phyloP scores from a whole-genome alignment of 441 rosid genomes.

The Pelargonium fulgidum region DNA sequence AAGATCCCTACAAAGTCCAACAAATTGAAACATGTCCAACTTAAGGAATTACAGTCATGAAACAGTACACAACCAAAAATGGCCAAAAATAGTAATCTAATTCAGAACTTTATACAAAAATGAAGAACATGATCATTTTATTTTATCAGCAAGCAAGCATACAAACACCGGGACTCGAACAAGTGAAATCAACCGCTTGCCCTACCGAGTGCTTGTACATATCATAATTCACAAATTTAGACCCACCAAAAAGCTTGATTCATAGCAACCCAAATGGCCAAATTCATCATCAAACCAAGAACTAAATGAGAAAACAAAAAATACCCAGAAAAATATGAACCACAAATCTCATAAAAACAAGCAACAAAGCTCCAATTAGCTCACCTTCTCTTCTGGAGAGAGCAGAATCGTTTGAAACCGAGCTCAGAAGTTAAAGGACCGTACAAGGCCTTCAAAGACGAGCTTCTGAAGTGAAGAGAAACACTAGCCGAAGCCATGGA shows the following conservation, averaged over 20 bases:
- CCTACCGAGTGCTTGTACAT: no score
- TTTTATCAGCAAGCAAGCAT: no score
- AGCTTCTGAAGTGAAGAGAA: not conserved
- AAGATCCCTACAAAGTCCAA: not conserved
- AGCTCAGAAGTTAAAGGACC: not conserved
- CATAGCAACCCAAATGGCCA: not conserved
- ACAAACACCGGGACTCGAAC: no score
- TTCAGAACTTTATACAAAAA: not conserved
- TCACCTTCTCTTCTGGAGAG: slow-evolving; percentile 8
- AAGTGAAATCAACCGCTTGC: no score
- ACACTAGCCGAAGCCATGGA: slow-evolving; percentile 5
- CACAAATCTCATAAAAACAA: not conserved
- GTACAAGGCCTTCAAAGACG: not conserved
- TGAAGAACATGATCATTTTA: not conserved
- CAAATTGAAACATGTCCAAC: not conserved
- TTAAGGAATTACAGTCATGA: not conserved
- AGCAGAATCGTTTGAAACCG: not conserved
- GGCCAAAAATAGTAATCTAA: not conserved
- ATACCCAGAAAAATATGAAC: not conserved
- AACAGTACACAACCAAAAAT: not conserved
- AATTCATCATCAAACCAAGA: not conserved
- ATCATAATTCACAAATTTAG: not conserved
- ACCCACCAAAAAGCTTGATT: no score
- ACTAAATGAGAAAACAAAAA: not conserved
- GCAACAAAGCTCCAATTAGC: slow-evolving; percentile 1